phyloP scores from a whole-genome alignment of 106 monocot genomes.

The Triglochin maritima region DNA sequence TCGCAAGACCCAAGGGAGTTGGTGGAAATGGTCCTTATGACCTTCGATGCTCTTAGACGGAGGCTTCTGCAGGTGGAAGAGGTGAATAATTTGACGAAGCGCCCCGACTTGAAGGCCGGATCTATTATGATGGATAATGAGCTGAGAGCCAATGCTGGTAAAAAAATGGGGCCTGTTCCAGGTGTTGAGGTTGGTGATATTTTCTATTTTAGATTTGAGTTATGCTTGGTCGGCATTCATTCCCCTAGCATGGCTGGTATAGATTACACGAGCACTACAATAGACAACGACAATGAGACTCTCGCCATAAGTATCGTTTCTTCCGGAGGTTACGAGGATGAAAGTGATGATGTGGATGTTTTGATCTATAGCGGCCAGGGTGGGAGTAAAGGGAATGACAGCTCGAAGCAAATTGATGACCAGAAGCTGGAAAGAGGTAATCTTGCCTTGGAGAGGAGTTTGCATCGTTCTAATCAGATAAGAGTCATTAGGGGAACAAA shows the following conservation, averaged over 20 bases:
- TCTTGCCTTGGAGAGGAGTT: conserved; percentile 69
- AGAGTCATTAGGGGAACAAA: conserved; percentile 56
- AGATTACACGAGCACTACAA: conserved; percentile 42
- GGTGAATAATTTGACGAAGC: conserved; percentile 18
- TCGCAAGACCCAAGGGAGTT: conserved; percentile 32
- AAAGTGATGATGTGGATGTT: conserved; percentile 35
- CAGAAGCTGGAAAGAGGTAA: conserved; percentile 83
- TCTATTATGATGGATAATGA: conserved; percentile 43
- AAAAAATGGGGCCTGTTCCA: conserved; percentile 52
- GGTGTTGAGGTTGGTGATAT: conserved; percentile 75
- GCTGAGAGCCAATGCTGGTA: conserved; percentile 38
- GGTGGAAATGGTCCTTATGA: conserved; percentile 53
- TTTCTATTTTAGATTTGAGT: conserved; percentile 74
- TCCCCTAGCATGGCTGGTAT: conserved; percentile 65
- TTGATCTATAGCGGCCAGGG: conserved; percentile 75
- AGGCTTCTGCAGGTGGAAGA: conserved; percentile 61
- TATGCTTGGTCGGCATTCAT: conserved; percentile 68
- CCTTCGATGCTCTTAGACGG: conserved; percentile 66
- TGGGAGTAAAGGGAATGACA: conserved; percentile 10
- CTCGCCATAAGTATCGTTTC: conserved; percentile 69
- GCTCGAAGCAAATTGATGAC: conserved; percentile 23
- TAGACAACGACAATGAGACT: conserved; percentile 35
- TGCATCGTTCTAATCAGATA: conserved; percentile 31
- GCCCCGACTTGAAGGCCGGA: conserved; percentile 50
- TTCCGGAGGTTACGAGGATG: conserved; percentile 69